Conservation (phyloP, 257 asterid genomes). For the Fraxinus americana region DNA sequence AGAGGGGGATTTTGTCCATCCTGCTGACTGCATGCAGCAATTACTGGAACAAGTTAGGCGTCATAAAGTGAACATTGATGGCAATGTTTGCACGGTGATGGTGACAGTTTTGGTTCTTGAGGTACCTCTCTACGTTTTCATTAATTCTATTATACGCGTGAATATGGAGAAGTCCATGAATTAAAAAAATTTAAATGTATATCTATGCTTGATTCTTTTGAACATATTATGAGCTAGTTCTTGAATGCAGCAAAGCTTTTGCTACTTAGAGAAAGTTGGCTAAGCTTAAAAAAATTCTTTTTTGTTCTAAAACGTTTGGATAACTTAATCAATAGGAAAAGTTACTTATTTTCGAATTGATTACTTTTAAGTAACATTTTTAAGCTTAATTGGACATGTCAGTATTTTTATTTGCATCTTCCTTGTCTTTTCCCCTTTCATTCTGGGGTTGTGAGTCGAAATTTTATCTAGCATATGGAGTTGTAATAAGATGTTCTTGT, state of each 20-base stretch:
- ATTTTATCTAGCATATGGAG: too few species aligned
- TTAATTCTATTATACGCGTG: neutral
- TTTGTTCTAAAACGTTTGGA: neutral
- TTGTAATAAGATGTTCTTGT: too few species aligned
- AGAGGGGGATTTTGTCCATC: conserved; percentile 88
- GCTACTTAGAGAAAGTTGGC: too few species aligned
- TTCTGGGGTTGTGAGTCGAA: neutral
- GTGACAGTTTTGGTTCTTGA: conserved; percentile 92
- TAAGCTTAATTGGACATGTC: neutral
- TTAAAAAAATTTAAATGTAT: neutral
- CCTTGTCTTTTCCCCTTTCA: neutral
- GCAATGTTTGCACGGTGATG: conserved; percentile 95
- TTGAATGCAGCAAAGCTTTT: neutral
- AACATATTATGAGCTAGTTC: neutral
- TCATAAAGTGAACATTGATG: conserved; percentile 91
- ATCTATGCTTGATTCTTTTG: neutral
- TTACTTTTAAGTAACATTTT: neutral
- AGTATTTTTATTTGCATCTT: neutral
- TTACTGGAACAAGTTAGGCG: conserved; percentile 89
- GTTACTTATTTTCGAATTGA: neutral
- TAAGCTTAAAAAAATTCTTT: neutral
- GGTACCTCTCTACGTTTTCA: conserved; percentile 45
- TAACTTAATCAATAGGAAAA: neutral
- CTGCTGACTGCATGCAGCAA: conserved; percentile 90
- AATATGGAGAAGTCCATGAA: neutral